Base-by-base conservation (phyloP, 1,139 yeast genomes). In the Scheffersomyces stambukii region DNA sequence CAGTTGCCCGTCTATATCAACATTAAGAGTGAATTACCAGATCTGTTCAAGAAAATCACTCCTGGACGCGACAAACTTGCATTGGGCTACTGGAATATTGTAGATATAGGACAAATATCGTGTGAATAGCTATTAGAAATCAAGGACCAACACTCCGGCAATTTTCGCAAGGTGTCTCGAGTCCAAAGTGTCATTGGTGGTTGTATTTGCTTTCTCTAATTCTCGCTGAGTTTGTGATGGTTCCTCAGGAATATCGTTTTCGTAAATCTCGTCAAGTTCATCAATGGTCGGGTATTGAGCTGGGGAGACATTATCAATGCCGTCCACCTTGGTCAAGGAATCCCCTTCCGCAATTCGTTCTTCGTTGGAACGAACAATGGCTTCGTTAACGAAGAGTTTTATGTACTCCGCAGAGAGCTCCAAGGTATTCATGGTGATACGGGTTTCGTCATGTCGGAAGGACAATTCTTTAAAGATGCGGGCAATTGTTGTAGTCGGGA, bases 321-420 rank as follows among this genome's bases (percentile, higher is more conserved):
- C 66, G 28, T 55, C 63, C 1, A 54, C 59, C 20, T 44, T 43
- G 11, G 45, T 34, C 12, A 48, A 34, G 2, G 50, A 35, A 16
- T 50, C 54, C 1, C 54, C 60, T 30, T 65, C 70, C 12, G 46
- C 37, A 4, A 56, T 22, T 25, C 77, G 43, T 36, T 61, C 71
- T 37, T 78, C 83, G 33, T 77, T 69, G 2, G 88, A 70, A 36
- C 89, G 48, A 9, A 72, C 46, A 2, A 78, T 66, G 0, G 86
- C 85, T 50, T 81, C 88, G 32, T 71, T 64, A 9, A 81, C 66
- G 44, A 80, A 80, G 39, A 78, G 52, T 26, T 72, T 63, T 24
- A 79, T 61, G 42, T 81, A 81, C 41, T 75, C 80, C 2, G 77
- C 57, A 1, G 77, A 61, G 20, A 73, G 52, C 15, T 66, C 64